These are phyloP conservation scores for Russula lepida DNA, from an alignment of 768 basidiomycete genomes.

Conservation along the genomic window DNA sequence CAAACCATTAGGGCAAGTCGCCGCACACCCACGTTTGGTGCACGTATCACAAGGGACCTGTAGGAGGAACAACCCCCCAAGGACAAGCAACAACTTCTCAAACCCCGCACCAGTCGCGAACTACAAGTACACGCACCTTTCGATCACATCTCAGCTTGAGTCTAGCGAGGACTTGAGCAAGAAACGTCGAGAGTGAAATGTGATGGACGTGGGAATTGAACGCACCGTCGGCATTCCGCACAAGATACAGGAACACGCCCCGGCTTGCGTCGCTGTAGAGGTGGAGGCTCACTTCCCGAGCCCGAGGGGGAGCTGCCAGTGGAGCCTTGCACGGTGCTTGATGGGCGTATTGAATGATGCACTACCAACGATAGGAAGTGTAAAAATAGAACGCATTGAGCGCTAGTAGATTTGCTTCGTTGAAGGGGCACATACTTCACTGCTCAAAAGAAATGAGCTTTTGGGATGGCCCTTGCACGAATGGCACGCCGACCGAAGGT, in stretches of 20 bases:
- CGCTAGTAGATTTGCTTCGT: not conserved
- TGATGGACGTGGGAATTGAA: not conserved
- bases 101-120: not conserved
- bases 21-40: conserved; percentile 61
- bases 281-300: conserved; percentile 6
- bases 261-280: conserved; percentile 20
- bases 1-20: conserved; percentile 70
- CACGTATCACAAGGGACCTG: conserved; percentile 78
- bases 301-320: not conserved
- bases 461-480: not conserved
- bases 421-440: not conserved
- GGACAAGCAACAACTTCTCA: not conserved
- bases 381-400: not conserved
- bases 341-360: not conserved
- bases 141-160: conserved; percentile 61
- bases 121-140: conserved; percentile 35
- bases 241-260: conserved; percentile 26
- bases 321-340: not conserved
- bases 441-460: not conserved
- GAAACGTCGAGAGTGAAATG: not conserved
- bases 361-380: not conserved
- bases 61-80: too few relatives aligned
- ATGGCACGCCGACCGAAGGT: not conserved
- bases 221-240: conserved; percentile 34
- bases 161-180: conserved; percentile 24